Conservation (phyloP, 208 protist genomes). For the Polymyxa betae region DNA sequence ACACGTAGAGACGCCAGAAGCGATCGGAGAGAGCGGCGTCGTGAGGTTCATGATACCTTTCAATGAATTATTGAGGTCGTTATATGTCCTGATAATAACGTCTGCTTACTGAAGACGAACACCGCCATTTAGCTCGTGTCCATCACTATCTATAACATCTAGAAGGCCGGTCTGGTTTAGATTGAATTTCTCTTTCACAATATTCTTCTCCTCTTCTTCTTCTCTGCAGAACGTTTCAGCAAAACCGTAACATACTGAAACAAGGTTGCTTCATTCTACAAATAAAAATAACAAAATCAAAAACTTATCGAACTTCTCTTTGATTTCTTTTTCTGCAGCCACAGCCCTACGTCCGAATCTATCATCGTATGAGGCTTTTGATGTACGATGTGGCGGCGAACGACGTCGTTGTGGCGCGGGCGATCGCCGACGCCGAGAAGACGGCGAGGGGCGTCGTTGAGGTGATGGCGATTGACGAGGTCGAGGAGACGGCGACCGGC, state of each 20-base stretch:
- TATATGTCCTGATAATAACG: not conserved
- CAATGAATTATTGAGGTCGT: not conserved
- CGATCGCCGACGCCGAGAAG: no score
- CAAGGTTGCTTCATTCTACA: not conserved
- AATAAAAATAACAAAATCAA: not conserved
- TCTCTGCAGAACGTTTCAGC: not conserved
- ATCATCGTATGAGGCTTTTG: not conserved
- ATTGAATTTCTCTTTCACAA: conserved; percentile 32
- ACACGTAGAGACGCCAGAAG: conserved; percentile 77
- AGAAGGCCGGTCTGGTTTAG: not conserved
- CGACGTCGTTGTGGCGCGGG: not conserved
- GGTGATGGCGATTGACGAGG: no score
- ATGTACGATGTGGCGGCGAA: not conserved
- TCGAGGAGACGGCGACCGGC: no score
- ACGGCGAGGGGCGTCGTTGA: no score
- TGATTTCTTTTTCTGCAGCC: not conserved
- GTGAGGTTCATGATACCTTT: conserved; percentile 73
- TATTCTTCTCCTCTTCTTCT: not conserved
- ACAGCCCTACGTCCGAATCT: conserved; percentile 11
- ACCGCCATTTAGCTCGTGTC: not conserved
- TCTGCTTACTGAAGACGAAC: not conserved
- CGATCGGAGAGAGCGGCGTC: conserved; percentile 71
- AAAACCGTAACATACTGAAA: not conserved
- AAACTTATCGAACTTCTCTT: not conserved
- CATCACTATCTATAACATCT: not conserved